Conservation (phyloP, 2,329 filamentous ascomycete species). For the Claviceps digitariae region DNA sequence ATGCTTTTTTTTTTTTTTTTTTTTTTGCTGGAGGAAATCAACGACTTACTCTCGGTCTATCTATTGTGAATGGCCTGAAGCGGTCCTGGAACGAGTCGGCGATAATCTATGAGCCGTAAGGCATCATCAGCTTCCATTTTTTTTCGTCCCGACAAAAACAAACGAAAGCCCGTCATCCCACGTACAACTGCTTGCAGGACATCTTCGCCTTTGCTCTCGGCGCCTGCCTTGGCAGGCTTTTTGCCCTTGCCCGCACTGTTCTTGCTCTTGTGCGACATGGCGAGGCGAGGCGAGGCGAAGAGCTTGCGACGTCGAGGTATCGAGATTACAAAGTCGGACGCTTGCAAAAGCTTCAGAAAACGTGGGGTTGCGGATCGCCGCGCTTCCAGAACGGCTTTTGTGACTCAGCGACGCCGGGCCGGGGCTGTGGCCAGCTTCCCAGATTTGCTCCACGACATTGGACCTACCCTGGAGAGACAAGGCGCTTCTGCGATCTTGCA, state of each 20-base stretch:
- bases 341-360: neutral
- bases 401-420: neutral
- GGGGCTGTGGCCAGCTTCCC: too few species aligned
- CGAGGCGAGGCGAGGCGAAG: neutral
- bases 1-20: neutral
- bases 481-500: neutral
- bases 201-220: slow-evolving; percentile 44
- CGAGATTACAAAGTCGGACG: neutral
- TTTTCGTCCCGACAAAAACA: neutral
- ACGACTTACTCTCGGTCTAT: slow-evolving; percentile 60
- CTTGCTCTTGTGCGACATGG: slow-evolving; percentile 35
- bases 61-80: slow-evolving; percentile 79
- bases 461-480: neutral
- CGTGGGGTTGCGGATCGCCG: neutral
- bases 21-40: neutral
- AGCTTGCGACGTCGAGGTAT: neutral
- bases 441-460: neutral
- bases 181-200: slow-evolving; percentile 43
- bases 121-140: slow-evolving; percentile 8
- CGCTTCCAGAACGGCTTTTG: neutral
- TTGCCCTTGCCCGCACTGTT: slow-evolving; percentile 34
- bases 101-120: slow-evolving; percentile 46
- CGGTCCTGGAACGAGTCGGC: slow-evolving; percentile 90
- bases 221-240: slow-evolving; percentile 35
- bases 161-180: slow-evolving; percentile 16